Evolutionary conservation across 495 filamentous ascomycete genomes (phyloP), one percentile per base, ranked within the genome.

Genomic region (Penicillium herquei): DNA sequence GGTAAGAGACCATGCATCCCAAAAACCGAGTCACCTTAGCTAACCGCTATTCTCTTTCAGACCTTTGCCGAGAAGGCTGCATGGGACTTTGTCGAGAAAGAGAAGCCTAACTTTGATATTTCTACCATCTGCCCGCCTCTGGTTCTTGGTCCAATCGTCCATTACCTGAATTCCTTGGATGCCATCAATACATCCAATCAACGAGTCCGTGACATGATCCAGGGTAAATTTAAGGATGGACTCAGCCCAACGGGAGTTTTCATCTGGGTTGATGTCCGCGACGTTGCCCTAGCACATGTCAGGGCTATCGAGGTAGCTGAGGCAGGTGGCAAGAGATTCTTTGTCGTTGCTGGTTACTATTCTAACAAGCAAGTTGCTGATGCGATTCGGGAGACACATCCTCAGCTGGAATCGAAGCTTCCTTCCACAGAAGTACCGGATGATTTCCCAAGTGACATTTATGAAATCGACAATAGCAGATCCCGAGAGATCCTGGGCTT

Each of bases 51-150:
- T 18, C 8, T 37, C 0, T 16, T 26, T 26, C 10, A 78, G 71
- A 82, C 78, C 11, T 78, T 80, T 39, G 79, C 79, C 7, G 87
- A 90, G 61, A 84, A 81, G 62, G 88, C 90, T 3, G 89, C 89
- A 0, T 94, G 89, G 89, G 83, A 91, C 7, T 92, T 92, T 63
- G 72, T 91, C 4, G 84, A 89, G 70, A 84, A 86, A 44, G 86
- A 90, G 69, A 89, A 90, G 69, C 89, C 87, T 0, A 85, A 84
- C 61, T 94, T 94, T 61, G 81, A 84, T 39, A 58, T 98, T 42
- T 77, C 83, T 8, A 95, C 90, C 0, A 79, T 92, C 62, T 84
- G 85, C 62, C 79, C 79, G 48, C 87, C 89, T 0, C 68, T 90
- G n/a, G 87, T 92, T 3, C 70, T 87, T 12, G 90, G 90, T 0